Evolutionary conservation across 2,329 filamentous ascomycete species (phyloP).

Genomic region (Sporothrix dimorphospora): DNA sequence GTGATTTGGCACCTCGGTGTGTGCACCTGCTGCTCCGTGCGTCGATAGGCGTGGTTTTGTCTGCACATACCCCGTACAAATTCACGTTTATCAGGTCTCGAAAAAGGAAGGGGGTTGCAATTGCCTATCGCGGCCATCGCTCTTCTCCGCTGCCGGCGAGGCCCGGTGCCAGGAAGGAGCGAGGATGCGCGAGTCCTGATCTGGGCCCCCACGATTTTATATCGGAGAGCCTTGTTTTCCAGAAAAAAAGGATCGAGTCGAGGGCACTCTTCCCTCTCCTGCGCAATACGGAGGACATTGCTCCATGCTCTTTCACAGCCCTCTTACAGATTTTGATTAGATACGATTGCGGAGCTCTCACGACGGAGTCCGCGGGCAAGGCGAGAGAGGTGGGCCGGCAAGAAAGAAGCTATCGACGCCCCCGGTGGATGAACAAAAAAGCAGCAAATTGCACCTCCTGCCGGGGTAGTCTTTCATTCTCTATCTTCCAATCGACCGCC

Average conservation of each 20-base stretch:
- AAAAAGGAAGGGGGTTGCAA: background rate
- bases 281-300: background rate
- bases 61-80: background rate
- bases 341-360: slow-evolving; percentile 9
- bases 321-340: background rate
- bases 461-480: background rate
- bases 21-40: slow-evolving; percentile 14
- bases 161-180: background rate
- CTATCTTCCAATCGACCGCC: background rate
- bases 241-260: background rate
- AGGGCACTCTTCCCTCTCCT: background rate
- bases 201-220: slow-evolving; percentile 16
- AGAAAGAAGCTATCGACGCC: background rate
- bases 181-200: background rate
- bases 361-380: background rate
- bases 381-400: background rate
- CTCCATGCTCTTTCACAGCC: background rate
- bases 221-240: background rate
- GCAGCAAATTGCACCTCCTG: background rate
- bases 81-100: background rate
- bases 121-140: slow-evolving; percentile 17
- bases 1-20: background rate
- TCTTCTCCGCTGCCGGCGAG: slow-evolving; percentile 15
- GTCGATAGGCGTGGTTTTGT: background rate
- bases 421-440: background rate